Evolutionary conservation across 306 rosid genomes (phyloP).

Genomic region (Inga oerstediana): DNA sequence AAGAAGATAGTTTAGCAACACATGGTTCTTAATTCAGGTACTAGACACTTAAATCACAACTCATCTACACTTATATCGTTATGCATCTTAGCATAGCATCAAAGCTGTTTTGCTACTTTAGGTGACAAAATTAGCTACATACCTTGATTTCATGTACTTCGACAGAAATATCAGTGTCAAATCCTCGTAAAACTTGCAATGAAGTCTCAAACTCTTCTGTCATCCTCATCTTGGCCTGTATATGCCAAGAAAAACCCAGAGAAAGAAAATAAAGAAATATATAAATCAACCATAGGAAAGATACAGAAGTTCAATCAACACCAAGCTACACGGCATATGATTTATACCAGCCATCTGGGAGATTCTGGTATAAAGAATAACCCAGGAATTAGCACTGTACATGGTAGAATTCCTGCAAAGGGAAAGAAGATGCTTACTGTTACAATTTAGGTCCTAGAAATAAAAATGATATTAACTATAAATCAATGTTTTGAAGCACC

Average conservation of each 20-base stretch:
- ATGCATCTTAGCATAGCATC: background rate
- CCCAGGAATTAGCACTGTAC: conserved; percentile 79
- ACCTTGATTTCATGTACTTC: conserved; percentile 94
- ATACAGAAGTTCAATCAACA: conserved; percentile 16
- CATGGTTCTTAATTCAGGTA: conserved; percentile 11
- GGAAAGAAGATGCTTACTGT: conserved; percentile 5
- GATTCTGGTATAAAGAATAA: conserved; percentile 91
- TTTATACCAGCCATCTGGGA: conserved; percentile 91
- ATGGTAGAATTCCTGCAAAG: conserved; percentile 82
- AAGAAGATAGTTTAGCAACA: conserved; percentile 30
- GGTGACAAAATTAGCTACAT: conserved; percentile 27
- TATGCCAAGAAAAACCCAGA: background rate
- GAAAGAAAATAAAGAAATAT: background rate
- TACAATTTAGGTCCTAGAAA: conserved; percentile 19
- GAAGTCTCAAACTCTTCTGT: conserved; percentile 84
- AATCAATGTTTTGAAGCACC: conserved; percentile 16
- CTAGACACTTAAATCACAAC: conserved; percentile 21
- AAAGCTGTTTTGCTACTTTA: background rate
- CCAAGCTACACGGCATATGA: conserved; percentile 26
- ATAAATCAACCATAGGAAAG: background rate
- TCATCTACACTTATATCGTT: conserved; percentile 17
- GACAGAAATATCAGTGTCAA: conserved; percentile 75
- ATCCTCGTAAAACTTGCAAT: conserved; percentile 84
- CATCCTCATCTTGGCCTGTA: conserved; percentile 91
- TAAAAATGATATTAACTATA: conserved; percentile 12